These are phyloP conservation scores for Kodamaea sp. DNA, from an alignment of 1,139 yeast species.

Conservation along the genomic window DNA sequence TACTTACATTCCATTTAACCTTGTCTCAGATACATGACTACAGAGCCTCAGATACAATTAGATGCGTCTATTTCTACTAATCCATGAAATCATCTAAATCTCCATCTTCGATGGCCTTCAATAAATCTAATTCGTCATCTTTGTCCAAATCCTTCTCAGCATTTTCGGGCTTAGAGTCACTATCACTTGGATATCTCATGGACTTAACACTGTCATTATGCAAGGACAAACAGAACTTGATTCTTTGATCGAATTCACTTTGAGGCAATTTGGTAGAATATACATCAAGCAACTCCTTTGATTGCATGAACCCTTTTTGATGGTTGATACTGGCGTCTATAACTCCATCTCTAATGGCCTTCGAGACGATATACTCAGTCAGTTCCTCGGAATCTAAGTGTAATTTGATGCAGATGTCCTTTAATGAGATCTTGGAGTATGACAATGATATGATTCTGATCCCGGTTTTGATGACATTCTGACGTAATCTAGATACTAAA, in stretches of 20 bases:
- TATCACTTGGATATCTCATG: constrained; percentile 80
- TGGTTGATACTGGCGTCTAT: constrained; percentile 94
- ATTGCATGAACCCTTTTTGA: constrained; percentile 88
- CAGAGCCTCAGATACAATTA: too few relatives aligned
- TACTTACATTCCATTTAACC: too few relatives aligned
- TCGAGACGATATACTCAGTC: constrained; percentile 95
- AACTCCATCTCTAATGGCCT: constrained; percentile 96
- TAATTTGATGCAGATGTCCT: constrained; percentile 86
- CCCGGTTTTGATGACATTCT: constrained; percentile 97
- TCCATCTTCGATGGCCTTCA: constrained; percentile 52
- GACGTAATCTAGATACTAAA: constrained; percentile 85
- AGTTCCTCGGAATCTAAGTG: constrained; percentile 93
- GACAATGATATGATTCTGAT: constrained; percentile 90
- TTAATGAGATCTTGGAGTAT: constrained; percentile 86
- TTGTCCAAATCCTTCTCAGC: constrained; percentile 28
- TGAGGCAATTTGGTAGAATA: constrained; percentile 91
- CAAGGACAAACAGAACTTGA: constrained; percentile 84
- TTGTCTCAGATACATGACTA: too few relatives aligned
- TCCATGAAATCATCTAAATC: constrained; percentile 54
- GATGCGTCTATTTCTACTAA: constrained; percentile 18
- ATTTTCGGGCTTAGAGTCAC: constrained; percentile 20
- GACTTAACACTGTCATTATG: constrained; percentile 94
- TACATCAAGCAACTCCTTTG: constrained; percentile 80
- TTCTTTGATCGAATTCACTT: constrained; percentile 86
- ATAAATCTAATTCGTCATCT: constrained; percentile 47